Base-by-base conservation (phyloP, 208 protist species). In the Leptomonas seymouri region DNA sequence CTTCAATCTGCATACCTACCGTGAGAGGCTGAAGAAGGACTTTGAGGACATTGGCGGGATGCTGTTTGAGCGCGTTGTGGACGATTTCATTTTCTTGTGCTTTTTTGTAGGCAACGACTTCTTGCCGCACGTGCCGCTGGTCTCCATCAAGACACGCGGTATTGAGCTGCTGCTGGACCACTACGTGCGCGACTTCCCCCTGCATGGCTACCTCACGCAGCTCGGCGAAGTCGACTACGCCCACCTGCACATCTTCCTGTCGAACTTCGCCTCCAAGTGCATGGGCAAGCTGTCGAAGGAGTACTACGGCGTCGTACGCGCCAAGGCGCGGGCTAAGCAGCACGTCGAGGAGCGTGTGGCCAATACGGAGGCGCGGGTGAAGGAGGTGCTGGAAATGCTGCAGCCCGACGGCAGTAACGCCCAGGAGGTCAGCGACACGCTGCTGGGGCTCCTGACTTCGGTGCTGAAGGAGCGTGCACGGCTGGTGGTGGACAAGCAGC, bases 31-130 rank as follows among this genome's bases (percentile, higher is more conserved):
- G 23, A 67, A 60, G 57, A 70, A 80, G 39, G 93, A 98, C 56
- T 98, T 99, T 65, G 63, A 56, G 23, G 67, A 69, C 61, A 84
- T 97, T 57, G 36, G 34, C 18, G 65, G 87, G n/a, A 97, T 92
- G 76, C 72, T 98, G 71, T 97, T 99, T 55, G 98, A 99, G 82
- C 78, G 98, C 21, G 80, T 99, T 2, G 71, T 99, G 15, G 98
- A 99, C 74, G 99, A 99, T 80, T 99, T 99, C 80, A 88, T 99
- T 28, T 99, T 99, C 60, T 74, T 99, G 5, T 99, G 97, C 86
- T 99, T 99, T 79, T 98, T 99, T 65, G 93, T 98, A 34, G 99
- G 99, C 31, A 99, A 99, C 76, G 99, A 99, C 83, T 99, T 99
- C 71, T 77, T 99, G 53, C 99, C 99, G 20, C 98, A 99, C 75